Base-by-base conservation (phyloP, 2,329 filamentous ascomycete genomes). In the Aspergillus sp. region DNA sequence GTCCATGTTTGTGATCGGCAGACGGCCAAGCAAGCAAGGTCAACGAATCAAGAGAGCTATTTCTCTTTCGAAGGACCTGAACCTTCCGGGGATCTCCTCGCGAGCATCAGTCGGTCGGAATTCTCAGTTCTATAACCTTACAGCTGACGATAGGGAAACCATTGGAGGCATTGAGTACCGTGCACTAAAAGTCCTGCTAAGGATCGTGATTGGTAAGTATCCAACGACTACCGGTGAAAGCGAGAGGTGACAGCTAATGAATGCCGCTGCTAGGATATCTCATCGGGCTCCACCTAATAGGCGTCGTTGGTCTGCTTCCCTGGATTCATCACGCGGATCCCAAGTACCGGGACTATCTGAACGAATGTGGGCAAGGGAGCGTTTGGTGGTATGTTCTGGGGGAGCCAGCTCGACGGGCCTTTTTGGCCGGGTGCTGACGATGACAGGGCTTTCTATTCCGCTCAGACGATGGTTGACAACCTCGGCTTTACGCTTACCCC, bases 401-500 rank as follows among this genome's bases (percentile, higher is more conserved):
- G 5, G n/a, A 41, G 36, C 5, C 36, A 19, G 36, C 36, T 41
- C 7, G 29, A 32, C 29, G 29, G 6, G 29, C 29, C 29, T 7
- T 32, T 13, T 7, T 32, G 32, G 9, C 32, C 4, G 5, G 14
- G 16, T 31, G 23, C 16, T 52, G 21, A 47, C 43, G n/a, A 19
- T 3, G 14, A 4, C 43, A 78, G 76, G 77, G 76, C 71, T 2
- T 70, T 80, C 31, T 81, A 76, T 60, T 77, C 78, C 0, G 68
- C 78, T 1, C 76, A 79, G 53, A 81, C 79, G 0, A 80, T 80
- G 69, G 65, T 77, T 13, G 69, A 76, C 49, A 83, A 83, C 53
- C 71, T 82, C 4, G 81, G 81, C 20, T 77, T 81, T 52, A 81
- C 79, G 0, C 69, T 83, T 4, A 80, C 81, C 0, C 78, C 81